Base-by-base conservation (phyloP, 768 basidiomycete species). In the Pholiota conissans region DNA sequence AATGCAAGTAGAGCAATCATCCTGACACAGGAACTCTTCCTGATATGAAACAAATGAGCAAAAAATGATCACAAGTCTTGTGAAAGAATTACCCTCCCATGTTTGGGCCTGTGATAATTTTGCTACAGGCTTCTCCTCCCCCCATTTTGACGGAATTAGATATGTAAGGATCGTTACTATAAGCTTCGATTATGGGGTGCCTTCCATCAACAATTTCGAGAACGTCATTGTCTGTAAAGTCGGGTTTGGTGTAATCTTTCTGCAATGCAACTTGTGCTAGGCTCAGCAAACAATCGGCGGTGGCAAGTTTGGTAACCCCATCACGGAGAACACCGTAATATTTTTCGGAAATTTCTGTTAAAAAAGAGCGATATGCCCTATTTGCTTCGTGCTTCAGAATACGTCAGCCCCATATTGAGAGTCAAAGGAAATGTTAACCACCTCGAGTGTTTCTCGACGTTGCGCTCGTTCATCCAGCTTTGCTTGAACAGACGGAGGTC, bases 131-230 rank as follows among this genome's bases (percentile, higher is more conserved):
- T 18, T 73, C 67, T 13, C 67, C 76, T 16, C 75, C 80, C 7
- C 88, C 88, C 67, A 97, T 84, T 1, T 71, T 65, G 16, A 96
- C 71, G 11, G 85, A 82, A 69, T 97, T 98, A 2, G 93, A 88
- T 1, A 98, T 87, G 71, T 93, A 96, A 2, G 94, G 92, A 59
- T 91, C 85, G 1, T 86, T 74, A 35, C 85, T 77, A 20, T 95
- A 72, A 8, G 80, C 80, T 69, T 97, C 95, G 14, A 95, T 84
- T 84, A 98, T 93, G 0, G 96, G 96, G 75, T 99, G 96, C 10
- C 94, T 81, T 0, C 93, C 95, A n/a, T 87, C 84, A 10, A 80
- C 72, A 28, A 98, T 90, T 58, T 91, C 86, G 11, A 98, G 75
- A 24, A 70, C 70, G 48, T 86, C 82, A 27, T 85, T 83, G 6